Percentiles rank a stretch among this genome's conserved stretches.
phyloP scores from a whole-genome alignment of 2,329 filamentous ascomycete genomes.

The Chrysoporthe austroafricana region DNA sequence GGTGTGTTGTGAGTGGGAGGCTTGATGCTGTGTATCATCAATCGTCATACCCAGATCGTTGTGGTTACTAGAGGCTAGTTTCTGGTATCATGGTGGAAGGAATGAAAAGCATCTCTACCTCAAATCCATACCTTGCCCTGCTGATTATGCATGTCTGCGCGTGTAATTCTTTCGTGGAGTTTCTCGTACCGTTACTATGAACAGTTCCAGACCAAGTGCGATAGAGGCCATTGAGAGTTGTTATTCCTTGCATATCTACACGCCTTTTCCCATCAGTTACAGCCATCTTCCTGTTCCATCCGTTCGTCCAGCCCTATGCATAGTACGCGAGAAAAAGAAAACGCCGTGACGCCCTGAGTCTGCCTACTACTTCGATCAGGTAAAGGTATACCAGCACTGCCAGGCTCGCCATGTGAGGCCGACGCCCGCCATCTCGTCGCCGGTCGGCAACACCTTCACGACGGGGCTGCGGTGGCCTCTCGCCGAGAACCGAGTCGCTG shows the following conservation, averaged over 20 bases:
- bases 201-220: background rate
- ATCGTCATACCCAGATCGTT: constrained; percentile 12
- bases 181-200: background rate
- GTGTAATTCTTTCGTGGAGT: background rate
- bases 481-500: too few relatives aligned
- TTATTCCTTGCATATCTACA: constrained; percentile 12
- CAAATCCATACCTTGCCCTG: background rate
- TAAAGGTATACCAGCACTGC: background rate
- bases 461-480: too few relatives aligned
- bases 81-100: background rate
- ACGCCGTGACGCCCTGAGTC: constrained; percentile 29
- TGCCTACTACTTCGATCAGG: constrained; percentile 13
- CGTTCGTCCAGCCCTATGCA: constrained; percentile 21
- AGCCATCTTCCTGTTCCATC: constrained; percentile 13
- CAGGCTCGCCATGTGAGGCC: background rate
- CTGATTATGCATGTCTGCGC: background rate
- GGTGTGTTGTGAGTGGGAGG: background rate
- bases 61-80: background rate
- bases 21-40: constrained; percentile 5
- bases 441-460: background rate
- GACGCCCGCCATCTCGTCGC: background rate
- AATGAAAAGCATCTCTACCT: background rate
- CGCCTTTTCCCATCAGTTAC: constrained; percentile 6
- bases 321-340: constrained; percentile 8
- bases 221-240: background rate